Percentiles rank a stretch among this genome's conserved stretches.
Conservation (phyloP, 139 green algal genomes). For the Coccomyxa sp. region DNA sequence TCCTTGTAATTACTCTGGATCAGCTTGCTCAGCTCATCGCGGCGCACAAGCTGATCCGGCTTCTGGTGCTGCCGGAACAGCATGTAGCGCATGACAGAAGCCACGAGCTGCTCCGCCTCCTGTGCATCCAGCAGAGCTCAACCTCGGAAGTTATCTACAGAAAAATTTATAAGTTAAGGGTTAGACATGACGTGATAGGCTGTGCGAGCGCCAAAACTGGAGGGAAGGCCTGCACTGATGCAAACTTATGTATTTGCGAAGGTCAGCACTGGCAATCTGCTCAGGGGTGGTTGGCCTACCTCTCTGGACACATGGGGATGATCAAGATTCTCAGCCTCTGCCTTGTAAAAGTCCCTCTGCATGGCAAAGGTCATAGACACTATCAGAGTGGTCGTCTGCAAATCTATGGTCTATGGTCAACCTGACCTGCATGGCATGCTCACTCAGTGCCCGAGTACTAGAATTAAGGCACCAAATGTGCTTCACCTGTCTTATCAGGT, state of each 20-base stretch:
- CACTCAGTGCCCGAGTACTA: background rate
- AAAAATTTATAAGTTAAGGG: background rate
- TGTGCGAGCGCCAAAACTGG: background rate
- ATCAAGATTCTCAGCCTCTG: background rate
- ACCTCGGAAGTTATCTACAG: background rate
- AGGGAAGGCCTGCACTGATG: background rate
- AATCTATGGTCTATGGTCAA: background rate
- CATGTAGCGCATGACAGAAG: constrained; percentile 25
- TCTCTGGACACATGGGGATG: background rate
- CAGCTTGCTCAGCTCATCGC: constrained; percentile 15
- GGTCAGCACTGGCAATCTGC: background rate
- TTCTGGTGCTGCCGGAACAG: constrained; percentile 13
- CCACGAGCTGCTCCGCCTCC: constrained; percentile 19
- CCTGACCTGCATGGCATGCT: background rate
- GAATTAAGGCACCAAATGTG: background rate
- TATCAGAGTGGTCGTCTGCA: background rate
- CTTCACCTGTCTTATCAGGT: background rate
- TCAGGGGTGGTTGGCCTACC: background rate
- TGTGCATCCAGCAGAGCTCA: background rate
- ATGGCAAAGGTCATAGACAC: background rate
- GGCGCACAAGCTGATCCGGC: constrained; percentile 7
- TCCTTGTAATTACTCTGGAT: background rate
- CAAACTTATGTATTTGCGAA: background rate
- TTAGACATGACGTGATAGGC: background rate
- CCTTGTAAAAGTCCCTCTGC: background rate